Conservation (phyloP, 2,329 filamentous ascomycete species). For the Colletotrichum tanaceti region DNA sequence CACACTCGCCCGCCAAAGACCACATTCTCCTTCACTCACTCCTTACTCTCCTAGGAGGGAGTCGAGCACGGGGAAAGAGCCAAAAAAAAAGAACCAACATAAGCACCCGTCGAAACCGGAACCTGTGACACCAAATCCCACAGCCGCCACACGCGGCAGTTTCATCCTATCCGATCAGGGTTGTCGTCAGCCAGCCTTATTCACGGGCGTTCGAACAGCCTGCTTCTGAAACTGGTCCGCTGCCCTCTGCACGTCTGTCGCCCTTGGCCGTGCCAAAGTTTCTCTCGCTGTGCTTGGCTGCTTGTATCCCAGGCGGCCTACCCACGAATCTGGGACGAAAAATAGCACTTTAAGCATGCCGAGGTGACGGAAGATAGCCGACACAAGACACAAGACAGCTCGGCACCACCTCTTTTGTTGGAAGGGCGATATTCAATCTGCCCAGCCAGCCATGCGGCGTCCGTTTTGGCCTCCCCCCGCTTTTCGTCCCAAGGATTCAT, state of each 20-base stretch:
- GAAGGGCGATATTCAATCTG: neutral
- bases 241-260: slow-evolving; percentile 11
- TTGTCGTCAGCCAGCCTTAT: slow-evolving; percentile 21
- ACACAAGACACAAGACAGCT: slow-evolving; percentile 35
- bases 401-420: slow-evolving; percentile 1
- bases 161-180: slow-evolving; percentile 31
- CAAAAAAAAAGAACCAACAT: neutral
- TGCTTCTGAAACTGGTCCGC: slow-evolving; percentile 39
- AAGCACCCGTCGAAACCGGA: slow-evolving; percentile 34
- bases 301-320: slow-evolving; percentile 3
- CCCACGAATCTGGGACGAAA: slow-evolving; percentile 26
- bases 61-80: too few relatives aligned
- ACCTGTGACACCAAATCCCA: slow-evolving; percentile 42
- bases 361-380: slow-evolving; percentile 33
- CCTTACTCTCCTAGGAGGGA: neutral
- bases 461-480: neutral
- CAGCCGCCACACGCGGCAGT: slow-evolving; percentile 39
- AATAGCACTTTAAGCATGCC: slow-evolving; percentile 16
- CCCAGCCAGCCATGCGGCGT: neutral
- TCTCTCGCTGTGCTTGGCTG: neutral
- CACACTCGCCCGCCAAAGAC: neutral
- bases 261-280: slow-evolving; percentile 15
- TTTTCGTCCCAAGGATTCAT: neutral
- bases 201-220: slow-evolving; percentile 21
- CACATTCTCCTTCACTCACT: too few relatives aligned